Conservation (phyloP, 2,329 filamentous ascomycete genomes). For the Pseudogymnoascus sp. region DNA sequence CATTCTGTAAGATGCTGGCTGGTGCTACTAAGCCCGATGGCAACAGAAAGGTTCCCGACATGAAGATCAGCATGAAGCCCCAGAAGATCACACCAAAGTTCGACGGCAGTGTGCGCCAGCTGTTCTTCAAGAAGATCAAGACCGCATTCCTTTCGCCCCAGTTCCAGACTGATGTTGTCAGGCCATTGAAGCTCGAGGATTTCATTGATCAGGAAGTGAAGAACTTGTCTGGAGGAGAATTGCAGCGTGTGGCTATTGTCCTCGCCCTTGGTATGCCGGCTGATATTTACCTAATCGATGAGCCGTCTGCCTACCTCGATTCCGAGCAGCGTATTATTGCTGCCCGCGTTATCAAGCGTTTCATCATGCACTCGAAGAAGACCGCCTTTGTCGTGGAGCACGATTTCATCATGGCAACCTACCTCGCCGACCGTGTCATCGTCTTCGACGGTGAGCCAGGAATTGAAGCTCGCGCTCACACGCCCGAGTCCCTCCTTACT, state of each 20-base stretch:
- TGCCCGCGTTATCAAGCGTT: constrained; percentile 95
- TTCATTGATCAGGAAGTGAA: constrained; percentile 99
- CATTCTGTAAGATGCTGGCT: constrained; percentile 93
- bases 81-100: constrained; percentile 99
- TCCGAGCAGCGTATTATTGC: constrained; percentile 98
- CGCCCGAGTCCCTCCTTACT: constrained; percentile 83
- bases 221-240: constrained; percentile 96
- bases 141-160: constrained; percentile 91
- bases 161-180: constrained; percentile 99
- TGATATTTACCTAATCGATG: constrained; percentile 97
- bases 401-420: constrained; percentile 94
- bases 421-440: constrained; percentile 84
- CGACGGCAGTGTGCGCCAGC: constrained; percentile 87
- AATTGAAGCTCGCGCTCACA: constrained; percentile 78
- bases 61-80: constrained; percentile 99
- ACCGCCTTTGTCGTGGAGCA: constrained; percentile 99
- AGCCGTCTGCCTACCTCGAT: constrained; percentile 94
- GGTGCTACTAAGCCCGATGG: constrained; percentile 88
- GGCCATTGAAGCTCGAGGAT: constrained; percentile 97
- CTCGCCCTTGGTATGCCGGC: constrained; percentile 91
- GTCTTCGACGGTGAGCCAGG: constrained; percentile 95
- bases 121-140: constrained; percentile 99
- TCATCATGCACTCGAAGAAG: constrained; percentile 99
- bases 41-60: constrained; percentile 69
- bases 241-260: constrained; percentile 98